Evolutionary conservation across 768 basidiomycete species (phyloP).

Genomic region (Amanita pseudoporphyria): DNA sequence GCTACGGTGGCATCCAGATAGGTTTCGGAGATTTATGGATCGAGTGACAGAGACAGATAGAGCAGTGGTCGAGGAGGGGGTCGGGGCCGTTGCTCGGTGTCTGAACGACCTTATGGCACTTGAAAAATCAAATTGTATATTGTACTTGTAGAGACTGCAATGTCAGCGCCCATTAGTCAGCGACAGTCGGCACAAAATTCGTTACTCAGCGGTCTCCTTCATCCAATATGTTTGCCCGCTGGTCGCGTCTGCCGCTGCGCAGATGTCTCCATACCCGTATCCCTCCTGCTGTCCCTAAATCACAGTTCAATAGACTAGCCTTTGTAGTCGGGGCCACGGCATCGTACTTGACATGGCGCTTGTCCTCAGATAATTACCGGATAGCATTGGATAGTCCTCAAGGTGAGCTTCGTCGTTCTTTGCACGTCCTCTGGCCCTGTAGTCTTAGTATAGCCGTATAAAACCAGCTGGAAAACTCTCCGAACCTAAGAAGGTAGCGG

Average conservation of each 20-base stretch:
- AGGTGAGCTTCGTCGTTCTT: constrained; percentile 14
- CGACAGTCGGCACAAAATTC: no score
- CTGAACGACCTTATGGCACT: constrained; percentile 53
- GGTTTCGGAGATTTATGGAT: constrained; percentile 49
- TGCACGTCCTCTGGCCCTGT: constrained; percentile 1
- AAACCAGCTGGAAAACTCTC: not conserved
- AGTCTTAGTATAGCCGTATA: constrained; percentile 5
- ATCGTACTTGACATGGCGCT: constrained; percentile 40
- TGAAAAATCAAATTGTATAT: constrained; percentile 1
- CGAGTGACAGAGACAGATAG: constrained; percentile 46
- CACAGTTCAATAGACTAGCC: constrained; percentile 19
- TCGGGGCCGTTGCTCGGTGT: constrained; percentile 55
- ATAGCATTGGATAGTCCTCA: constrained; percentile 38
- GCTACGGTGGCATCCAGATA: constrained; percentile 76
- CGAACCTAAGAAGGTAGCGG: not conserved
- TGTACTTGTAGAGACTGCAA: no score
- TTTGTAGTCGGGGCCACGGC: constrained; percentile 33
- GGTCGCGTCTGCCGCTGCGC: constrained; percentile 43
- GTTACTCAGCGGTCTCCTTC: not conserved
- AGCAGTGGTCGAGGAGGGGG: constrained; percentile 46
- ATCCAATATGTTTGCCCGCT: constrained; percentile 40
- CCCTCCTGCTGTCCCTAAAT: constrained; percentile 12
- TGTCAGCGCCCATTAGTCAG: constrained; percentile 5
- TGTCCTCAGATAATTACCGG: constrained; percentile 28
- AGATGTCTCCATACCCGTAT: constrained; percentile 40